Evolutionary conservation across 371 early-diverging fungal genomes (phyloP).

Genomic region (Rhizopus arrhizus): DNA sequence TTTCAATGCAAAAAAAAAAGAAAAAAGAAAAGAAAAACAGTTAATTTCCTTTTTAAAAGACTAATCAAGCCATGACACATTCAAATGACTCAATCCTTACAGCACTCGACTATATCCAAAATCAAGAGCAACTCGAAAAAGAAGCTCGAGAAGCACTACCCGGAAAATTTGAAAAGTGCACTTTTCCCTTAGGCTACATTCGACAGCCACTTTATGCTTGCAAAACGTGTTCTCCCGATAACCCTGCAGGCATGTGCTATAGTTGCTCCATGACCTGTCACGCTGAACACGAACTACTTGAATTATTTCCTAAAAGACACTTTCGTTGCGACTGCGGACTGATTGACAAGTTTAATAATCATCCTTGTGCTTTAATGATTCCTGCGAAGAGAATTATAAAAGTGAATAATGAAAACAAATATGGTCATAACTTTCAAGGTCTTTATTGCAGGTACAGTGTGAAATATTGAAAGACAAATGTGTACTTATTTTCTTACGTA

Average conservation of each 20-base stretch:
- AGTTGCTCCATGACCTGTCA: slow-evolving; percentile 84
- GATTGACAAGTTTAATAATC: slow-evolving; percentile 44
- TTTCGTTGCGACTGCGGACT: slow-evolving; percentile 90
- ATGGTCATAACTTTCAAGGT: slow-evolving; percentile 81
- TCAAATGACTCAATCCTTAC: slow-evolving; percentile 34
- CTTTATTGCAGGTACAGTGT: slow-evolving; percentile 72
- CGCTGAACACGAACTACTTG: slow-evolving; percentile 76
- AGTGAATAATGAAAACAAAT: slow-evolving; percentile 66
- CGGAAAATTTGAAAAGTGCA: slow-evolving; percentile 78
- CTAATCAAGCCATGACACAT: background rate
- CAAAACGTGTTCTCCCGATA: slow-evolving; percentile 64
- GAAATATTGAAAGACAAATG: background rate
- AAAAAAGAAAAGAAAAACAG: background rate
- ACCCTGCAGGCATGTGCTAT: slow-evolving; percentile 76
- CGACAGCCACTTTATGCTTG: slow-evolving; percentile 86
- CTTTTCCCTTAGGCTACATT: slow-evolving; percentile 74
- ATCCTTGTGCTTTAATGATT: slow-evolving; percentile 39
- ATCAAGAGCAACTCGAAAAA: slow-evolving; percentile 52
- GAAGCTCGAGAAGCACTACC: slow-evolving; percentile 66
- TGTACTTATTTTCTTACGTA: slow-evolving; percentile 13
- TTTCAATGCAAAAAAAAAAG: background rate
- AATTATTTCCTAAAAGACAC: slow-evolving; percentile 79
- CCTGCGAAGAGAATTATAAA: slow-evolving; percentile 38
- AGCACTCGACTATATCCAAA: slow-evolving; percentile 59
- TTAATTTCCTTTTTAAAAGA: too few species aligned